A percentile compares a stretch with the other conserved stretches of the same genome.
These are phyloP conservation scores for Celoporthe dispersa DNA, from an alignment of 2,329 filamentous ascomycete species.

Conservation along the genomic window DNA sequence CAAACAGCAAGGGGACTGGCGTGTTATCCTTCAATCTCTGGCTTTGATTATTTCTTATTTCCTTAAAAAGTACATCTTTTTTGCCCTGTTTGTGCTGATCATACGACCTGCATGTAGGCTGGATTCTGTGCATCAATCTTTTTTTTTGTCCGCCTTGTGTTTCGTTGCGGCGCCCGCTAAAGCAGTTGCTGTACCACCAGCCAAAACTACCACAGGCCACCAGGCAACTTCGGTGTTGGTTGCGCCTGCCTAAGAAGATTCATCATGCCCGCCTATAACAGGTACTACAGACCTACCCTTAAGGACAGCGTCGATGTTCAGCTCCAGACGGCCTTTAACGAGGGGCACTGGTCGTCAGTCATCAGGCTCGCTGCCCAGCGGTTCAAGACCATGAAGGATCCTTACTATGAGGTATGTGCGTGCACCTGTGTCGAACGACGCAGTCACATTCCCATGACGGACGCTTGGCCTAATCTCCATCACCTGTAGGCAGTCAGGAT, in stretches of 20 bases:
- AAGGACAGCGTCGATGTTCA: conserved; percentile 57
- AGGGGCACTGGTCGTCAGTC: conserved; percentile 57
- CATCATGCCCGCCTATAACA: conserved; percentile 31
- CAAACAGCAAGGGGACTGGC: background rate
- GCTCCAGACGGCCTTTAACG: conserved; percentile 59
- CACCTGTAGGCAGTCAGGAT: conserved; percentile 48
- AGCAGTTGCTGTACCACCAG: background rate
- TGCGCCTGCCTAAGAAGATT: background rate
- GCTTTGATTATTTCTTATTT: background rate
- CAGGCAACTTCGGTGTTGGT: background rate
- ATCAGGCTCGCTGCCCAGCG: conserved; percentile 58
- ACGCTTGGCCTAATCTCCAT: too few relatives aligned
- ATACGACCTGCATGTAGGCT: background rate
- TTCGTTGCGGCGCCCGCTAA: background rate
- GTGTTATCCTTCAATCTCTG: too few relatives aligned
- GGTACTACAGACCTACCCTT: conserved; percentile 44
- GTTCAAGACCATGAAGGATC: conserved; percentile 53
- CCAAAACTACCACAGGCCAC: background rate
- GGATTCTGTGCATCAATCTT: background rate
- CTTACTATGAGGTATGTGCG: conserved; percentile 57
- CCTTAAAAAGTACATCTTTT: background rate
- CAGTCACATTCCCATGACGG: background rate
- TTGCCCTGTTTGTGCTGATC: background rate
- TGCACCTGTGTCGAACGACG: background rate
- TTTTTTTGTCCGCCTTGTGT: background rate